phyloP scores from a whole-genome alignment of 2,329 filamentous ascomycete species.

The Colletotrichum cereale region DNA sequence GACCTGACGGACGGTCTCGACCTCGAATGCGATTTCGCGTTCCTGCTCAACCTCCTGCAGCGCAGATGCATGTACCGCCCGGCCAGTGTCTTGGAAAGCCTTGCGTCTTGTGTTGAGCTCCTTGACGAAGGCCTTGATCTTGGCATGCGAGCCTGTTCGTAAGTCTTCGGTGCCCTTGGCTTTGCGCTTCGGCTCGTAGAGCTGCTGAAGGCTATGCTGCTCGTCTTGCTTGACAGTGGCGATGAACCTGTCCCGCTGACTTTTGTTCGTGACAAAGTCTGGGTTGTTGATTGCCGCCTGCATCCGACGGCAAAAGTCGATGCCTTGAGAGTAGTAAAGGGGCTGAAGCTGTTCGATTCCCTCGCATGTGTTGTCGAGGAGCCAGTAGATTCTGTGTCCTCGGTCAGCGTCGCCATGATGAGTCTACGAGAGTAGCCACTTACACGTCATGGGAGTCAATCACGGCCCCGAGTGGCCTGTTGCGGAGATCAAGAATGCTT shows the following conservation, averaged over 20 bases:
- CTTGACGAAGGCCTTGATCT: conserved; percentile 45
- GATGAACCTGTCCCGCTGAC: conserved; percentile 54
- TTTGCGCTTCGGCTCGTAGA: conserved; percentile 61
- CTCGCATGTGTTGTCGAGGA: conserved; percentile 73
- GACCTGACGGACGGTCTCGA: conserved; percentile 68
- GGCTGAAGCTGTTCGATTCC: conserved; percentile 70
- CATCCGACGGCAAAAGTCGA: conserved; percentile 69
- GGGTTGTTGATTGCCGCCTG: conserved; percentile 61
- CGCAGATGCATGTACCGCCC: conserved; percentile 60
- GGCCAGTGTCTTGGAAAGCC: conserved; percentile 52
- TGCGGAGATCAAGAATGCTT: conserved; percentile 65
- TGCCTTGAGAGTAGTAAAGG: conserved; percentile 70
- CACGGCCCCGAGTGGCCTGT: conserved; percentile 44
- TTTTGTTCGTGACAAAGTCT: conserved; percentile 52
- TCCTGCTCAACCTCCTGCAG: conserved; percentile 72
- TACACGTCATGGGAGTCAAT: conserved; percentile 63
- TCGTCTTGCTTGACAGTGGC: conserved; percentile 63
- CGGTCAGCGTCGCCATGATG: not conserved
- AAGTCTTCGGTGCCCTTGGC: conserved; percentile 42
- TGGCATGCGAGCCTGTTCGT: conserved; percentile 29
- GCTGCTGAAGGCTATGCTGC: conserved; percentile 66
- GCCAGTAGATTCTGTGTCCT: conserved; percentile 58
- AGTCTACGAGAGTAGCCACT: conserved; percentile 18
- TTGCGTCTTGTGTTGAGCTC: conserved; percentile 50
- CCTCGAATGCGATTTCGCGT: conserved; percentile 69